These are phyloP conservation scores for Colletotrichum orchidophilum DNA, from an alignment of 2,329 filamentous ascomycete genomes.

Conservation along the genomic window DNA sequence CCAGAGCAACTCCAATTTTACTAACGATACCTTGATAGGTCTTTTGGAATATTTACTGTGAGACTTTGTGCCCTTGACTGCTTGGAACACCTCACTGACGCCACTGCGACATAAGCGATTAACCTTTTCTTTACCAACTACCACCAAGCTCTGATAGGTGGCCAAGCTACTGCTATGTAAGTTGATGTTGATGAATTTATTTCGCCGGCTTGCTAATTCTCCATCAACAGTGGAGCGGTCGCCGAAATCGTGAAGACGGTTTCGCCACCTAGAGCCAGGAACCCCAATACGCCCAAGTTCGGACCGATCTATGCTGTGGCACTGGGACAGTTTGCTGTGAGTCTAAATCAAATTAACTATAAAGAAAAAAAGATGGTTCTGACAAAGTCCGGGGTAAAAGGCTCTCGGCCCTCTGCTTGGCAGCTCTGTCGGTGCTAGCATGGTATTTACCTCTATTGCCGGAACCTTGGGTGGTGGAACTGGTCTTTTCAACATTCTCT, in stretches of 20 bases:
- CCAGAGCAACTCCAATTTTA: neutral
- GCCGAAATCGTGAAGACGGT: conserved; percentile 14
- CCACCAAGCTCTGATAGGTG: conserved; percentile 4
- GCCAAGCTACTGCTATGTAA: conserved; percentile 11
- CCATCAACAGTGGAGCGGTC: neutral
- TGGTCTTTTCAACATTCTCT: conserved; percentile 1
- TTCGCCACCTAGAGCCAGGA: neutral
- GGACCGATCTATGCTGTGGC: neutral
- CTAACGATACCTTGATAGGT: neutral
- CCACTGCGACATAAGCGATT: neutral
- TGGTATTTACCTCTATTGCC: neutral
- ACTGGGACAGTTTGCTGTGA: conserved; percentile 8
- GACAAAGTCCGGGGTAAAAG: neutral
- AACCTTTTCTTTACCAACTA: conserved; percentile 21
- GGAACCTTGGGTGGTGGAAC: neutral
- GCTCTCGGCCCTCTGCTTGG: neutral
- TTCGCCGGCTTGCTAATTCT: neutral
- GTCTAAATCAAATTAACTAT: neutral
- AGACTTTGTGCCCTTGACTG: neutral
- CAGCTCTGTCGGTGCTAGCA: neutral
- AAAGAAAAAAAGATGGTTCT: neutral
- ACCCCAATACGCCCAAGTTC: neutral
- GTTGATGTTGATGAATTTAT: neutral
- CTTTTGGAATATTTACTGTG: conserved; percentile 21
- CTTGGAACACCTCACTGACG: neutral